Evolutionary conservation across 1,139 yeast species (phyloP), one percentile per base, ranked within the genome.

Genomic region (Meyerozyma guilliermondii): DNA sequence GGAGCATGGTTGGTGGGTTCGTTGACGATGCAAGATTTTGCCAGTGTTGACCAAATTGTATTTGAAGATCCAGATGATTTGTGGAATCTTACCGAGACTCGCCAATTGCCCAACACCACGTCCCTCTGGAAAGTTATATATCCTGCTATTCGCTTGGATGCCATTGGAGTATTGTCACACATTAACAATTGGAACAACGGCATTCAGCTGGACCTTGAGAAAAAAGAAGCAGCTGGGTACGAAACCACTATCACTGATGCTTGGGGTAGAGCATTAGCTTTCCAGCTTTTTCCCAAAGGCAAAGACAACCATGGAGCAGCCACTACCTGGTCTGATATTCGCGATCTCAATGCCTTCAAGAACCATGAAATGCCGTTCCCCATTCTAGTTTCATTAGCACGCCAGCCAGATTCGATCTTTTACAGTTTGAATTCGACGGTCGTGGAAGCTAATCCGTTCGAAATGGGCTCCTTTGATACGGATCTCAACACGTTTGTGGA

Each of bases 311-410:
- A 56, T 44, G 62, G 54, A n/a, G 56, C 54, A 26, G 52, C 58
- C 4, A 46, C 61, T 13, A 53, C 66, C 1, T 65, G 66, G 62
- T 64, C 71, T 6, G 68, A 60, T 46, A 55, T 68, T 34, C 54
- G 66, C 44, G 56, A 61, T 38, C 50, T 55, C 43, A 48, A 52
- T 4, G 46, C 52, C 11, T 69, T 68, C 44, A 46, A 52, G 17
- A 60, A 62, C 44, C 65, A 65, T 35, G 66, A 68, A 22, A 65
- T 66, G 65, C 76, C 76, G 11, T 70, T 68, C 49, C 74, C 74
- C 6, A 52, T 68, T 17, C 53, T 68, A 9, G 58, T 60, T 11
- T 62, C 71, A 1, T 50, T 67, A 28, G 75, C 71, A 5, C 56
- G 75, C 48, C 57, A 57, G 34, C 74, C 74, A 1, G 66, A 63